Conservation (phyloP, 495 filamentous ascomycete genomes). For the Terfezia claveryi region DNA sequence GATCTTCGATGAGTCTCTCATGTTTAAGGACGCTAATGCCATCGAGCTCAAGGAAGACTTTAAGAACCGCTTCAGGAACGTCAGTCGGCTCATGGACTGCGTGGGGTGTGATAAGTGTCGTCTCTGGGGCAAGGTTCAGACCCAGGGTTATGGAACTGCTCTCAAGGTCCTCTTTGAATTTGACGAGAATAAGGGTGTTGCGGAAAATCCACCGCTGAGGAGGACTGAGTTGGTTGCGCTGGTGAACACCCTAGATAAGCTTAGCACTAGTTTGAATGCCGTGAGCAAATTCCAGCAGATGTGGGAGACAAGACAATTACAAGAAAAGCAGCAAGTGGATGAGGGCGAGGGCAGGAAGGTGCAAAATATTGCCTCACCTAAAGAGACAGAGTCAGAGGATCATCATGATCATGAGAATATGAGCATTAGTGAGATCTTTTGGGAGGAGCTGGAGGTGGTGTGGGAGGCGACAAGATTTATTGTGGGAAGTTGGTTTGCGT, state of each 20-base stretch:
- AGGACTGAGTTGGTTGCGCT: slow-evolving; percentile 83
- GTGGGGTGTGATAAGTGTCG: slow-evolving; percentile 97
- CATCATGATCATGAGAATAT: slow-evolving; percentile 21
- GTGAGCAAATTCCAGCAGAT: slow-evolving; percentile 43
- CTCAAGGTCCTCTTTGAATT: slow-evolving; percentile 93
- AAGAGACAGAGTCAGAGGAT: slow-evolving; percentile 8
- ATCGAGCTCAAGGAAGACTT: slow-evolving; percentile 86
- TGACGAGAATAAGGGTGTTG: slow-evolving; percentile 48
- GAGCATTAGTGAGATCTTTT: slow-evolving; percentile 35
- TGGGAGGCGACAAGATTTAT: slow-evolving; percentile 41
- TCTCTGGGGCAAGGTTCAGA: slow-evolving; percentile 96
- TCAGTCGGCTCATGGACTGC: slow-evolving; percentile 92
- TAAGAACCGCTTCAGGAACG: slow-evolving; percentile 88
- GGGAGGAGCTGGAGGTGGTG: slow-evolving; percentile 39
- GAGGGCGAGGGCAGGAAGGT: slow-evolving; percentile 8
- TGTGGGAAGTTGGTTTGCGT: slow-evolving; percentile 40
- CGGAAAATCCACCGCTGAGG: slow-evolving; percentile 51
- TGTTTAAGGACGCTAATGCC: slow-evolving; percentile 62
- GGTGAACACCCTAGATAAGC: slow-evolving; percentile 76
- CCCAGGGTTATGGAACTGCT: slow-evolving; percentile 81
- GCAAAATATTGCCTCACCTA: neutral
- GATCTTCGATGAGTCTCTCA: slow-evolving; percentile 83
- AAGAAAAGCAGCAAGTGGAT: neutral
- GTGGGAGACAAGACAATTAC: neutral
- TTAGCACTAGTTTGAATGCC: slow-evolving; percentile 56